Conservation (phyloP, 164 flowering plant genomes). For the Umbilicus rupestris region DNA sequence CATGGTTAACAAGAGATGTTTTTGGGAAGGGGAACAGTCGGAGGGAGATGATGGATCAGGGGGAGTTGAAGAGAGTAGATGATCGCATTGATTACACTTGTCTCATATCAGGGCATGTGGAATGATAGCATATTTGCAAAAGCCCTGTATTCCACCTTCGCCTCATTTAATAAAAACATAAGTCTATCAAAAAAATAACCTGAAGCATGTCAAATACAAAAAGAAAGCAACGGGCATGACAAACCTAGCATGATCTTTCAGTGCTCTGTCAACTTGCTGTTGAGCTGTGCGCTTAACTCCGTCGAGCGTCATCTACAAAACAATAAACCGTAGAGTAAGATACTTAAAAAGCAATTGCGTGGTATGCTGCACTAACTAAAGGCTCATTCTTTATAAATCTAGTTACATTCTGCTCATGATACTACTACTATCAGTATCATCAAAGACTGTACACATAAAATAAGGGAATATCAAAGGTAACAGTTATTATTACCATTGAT, state of each 20-base stretch:
- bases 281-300: conserved; percentile 91
- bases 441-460: neutral
- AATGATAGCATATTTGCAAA: too few species aligned
- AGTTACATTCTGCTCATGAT: neutral
- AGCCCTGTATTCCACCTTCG: too few species aligned
- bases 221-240: neutral
- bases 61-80: too few species aligned
- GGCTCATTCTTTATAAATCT: neutral
- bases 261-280: conserved; percentile 73
- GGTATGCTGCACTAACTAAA: neutral
- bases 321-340: conserved; percentile 9
- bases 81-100: too few species aligned
- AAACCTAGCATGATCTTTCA: conserved; percentile 82
- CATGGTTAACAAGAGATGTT: too few species aligned
- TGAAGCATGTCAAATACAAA: conserved; percentile 1
- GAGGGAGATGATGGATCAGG: too few species aligned
- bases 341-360: neutral
- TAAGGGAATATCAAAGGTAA: neutral
- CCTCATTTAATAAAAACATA: too few species aligned
- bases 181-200: too few species aligned
- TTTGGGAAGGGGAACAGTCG: too few species aligned
- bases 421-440: neutral
- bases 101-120: too few species aligned
- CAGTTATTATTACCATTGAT: neutral
- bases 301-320: conserved; percentile 75